phyloP scores from a whole-genome alignment of 179 eudicot species.

The Beta corolliflora region DNA sequence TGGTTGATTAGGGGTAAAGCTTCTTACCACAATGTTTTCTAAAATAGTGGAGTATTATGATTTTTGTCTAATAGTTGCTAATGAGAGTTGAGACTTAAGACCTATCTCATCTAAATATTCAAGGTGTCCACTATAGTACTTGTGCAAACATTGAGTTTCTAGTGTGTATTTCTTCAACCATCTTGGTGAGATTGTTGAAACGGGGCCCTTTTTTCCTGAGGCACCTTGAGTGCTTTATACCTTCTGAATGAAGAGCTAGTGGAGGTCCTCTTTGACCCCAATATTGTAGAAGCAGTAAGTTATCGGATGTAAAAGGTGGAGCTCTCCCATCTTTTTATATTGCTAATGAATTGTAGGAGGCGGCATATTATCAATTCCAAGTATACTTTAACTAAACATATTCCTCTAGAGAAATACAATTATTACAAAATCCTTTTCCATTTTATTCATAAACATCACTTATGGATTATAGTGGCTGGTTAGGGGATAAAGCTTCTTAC shows the following conservation, averaged over 20 bases:
- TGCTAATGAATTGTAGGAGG: background rate
- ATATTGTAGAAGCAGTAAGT: background rate
- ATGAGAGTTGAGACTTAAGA: background rate
- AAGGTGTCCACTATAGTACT: background rate
- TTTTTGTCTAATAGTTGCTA: background rate
- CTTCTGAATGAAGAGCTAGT: background rate
- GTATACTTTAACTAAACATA: background rate
- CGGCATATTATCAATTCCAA: background rate
- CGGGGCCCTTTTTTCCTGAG: background rate
- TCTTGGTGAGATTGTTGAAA: background rate
- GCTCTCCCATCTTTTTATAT: background rate
- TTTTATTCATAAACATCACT: too few species aligned
- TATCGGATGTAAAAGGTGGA: background rate
- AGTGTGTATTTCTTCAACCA: background rate
- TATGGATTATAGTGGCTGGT: too few species aligned
- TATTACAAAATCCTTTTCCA: slow-evolving; percentile 13
- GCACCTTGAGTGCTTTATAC: background rate
- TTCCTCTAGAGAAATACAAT: background rate
- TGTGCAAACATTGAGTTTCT: background rate
- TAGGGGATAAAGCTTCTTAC: too few species aligned
- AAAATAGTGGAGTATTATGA: background rate
- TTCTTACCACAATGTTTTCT: background rate
- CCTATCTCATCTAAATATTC: background rate
- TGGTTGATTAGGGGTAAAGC: background rate
- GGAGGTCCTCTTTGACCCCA: background rate